phyloP scores from a whole-genome alignment of 2,329 filamentous ascomycete genomes.

The Fonsecaea erecta region DNA sequence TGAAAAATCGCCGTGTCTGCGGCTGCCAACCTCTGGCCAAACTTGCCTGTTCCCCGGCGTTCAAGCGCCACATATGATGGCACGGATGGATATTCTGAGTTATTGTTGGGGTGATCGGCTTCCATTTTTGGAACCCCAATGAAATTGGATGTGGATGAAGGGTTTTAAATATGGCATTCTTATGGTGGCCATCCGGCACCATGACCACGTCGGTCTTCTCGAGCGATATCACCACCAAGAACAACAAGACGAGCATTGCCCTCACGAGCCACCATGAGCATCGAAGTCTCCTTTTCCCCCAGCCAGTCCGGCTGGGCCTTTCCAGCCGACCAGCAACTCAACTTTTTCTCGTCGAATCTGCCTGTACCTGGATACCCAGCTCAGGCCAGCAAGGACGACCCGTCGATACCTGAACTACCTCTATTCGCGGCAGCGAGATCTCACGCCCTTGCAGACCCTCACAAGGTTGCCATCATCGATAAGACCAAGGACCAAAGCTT shows the following conservation, averaged over 20 bases:
- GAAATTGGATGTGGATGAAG: constrained; percentile 17
- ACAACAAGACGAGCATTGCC: neutral
- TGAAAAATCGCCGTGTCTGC: constrained; percentile 16
- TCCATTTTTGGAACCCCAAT: constrained; percentile 24
- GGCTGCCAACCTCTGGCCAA: constrained; percentile 1
- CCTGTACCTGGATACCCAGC: constrained; percentile 1
- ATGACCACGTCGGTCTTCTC: constrained; percentile 2
- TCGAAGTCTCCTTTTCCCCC: constrained; percentile 21
- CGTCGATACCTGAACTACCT: constrained; percentile 39
- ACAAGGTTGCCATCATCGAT: constrained; percentile 48
- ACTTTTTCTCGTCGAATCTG: constrained; percentile 2
- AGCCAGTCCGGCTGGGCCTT: constrained; percentile 12
- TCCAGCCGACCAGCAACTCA: constrained; percentile 10
- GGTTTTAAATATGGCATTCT: constrained; percentile 14
- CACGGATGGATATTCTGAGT: neutral
- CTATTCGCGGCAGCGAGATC: constrained; percentile 47
- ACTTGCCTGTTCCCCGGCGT: constrained; percentile 9
- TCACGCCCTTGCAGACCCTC: constrained; percentile 41
- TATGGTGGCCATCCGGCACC: neutral
- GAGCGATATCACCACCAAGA: neutral
- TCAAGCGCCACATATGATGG: constrained; percentile 1
- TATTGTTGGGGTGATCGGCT: constrained; percentile 14
- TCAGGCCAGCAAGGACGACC: constrained; percentile 10
- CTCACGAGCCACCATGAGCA: constrained; percentile 14
- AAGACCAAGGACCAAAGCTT: constrained; percentile 46